phyloP scores from a whole-genome alignment of 148 eudicot species.

The Diospyros kaki region DNA sequence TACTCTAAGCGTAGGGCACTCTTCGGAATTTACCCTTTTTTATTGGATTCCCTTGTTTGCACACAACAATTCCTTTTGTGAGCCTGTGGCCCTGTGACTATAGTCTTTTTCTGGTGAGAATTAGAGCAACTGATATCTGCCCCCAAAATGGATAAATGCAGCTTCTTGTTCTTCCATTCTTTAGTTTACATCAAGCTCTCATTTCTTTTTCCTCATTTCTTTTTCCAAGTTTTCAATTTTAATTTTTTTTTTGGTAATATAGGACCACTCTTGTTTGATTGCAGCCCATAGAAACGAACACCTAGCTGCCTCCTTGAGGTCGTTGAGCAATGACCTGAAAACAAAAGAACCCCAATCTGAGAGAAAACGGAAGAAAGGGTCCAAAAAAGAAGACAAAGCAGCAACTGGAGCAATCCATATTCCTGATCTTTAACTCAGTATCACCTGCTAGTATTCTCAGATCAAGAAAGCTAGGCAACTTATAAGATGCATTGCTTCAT shows the following conservation, averaged over 20 bases:
- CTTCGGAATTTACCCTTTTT: too few relatives aligned
- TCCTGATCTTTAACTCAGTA: conserved; percentile 33
- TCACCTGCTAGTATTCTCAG: conserved; percentile 4
- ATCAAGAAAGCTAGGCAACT: background rate
- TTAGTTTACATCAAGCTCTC: background rate
- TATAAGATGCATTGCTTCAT: too few relatives aligned
- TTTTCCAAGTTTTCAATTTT: background rate
- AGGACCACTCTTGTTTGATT: conserved; percentile 22
- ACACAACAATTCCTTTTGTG: too few relatives aligned
- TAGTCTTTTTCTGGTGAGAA: background rate
- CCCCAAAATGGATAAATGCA: background rate
- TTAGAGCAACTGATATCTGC: background rate
- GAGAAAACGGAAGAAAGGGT: conserved; percentile 62
- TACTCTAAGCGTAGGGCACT: too few relatives aligned
- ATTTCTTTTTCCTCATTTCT: background rate
- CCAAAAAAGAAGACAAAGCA: conserved; percentile 63
- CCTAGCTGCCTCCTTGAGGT: conserved; percentile 53
- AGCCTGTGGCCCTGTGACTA: too few relatives aligned
- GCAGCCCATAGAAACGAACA: conserved; percentile 88
- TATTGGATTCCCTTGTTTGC: too few relatives aligned
- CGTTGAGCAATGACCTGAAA: conserved; percentile 69
- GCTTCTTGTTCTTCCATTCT: background rate
- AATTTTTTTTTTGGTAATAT: background rate
- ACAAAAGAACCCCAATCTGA: conserved; percentile 88
- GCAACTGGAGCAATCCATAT: conserved; percentile 38